Conservation (phyloP, 805 yeast species). For the Barnettozyma siamensis region DNA sequence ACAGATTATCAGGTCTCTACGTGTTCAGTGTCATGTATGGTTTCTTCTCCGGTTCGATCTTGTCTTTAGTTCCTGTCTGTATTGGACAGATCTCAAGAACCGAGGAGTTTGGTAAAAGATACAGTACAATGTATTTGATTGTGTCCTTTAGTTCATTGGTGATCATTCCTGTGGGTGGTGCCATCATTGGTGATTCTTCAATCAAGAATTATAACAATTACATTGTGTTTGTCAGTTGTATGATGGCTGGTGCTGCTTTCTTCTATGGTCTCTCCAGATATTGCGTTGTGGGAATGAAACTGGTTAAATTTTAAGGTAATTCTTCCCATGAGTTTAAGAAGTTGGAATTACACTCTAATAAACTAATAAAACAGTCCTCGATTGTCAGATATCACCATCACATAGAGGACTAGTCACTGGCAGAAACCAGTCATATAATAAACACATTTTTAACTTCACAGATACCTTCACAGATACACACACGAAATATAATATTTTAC, state of each 20-base stretch:
- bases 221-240: slow-evolving; percentile 37
- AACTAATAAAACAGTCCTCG: too few species aligned
- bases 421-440: too few species aligned
- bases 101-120: slow-evolving; percentile 49
- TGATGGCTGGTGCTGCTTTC: slow-evolving; percentile 33
- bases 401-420: too few species aligned
- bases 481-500: too few species aligned
- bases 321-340: too few species aligned
- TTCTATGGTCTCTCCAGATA: slow-evolving; percentile 37
- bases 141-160: slow-evolving; percentile 47
- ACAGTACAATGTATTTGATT: slow-evolving; percentile 52
- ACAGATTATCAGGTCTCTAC: slow-evolving; percentile 30
- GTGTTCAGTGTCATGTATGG: slow-evolving; percentile 49
- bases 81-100: slow-evolving; percentile 53
- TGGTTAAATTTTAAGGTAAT: slow-evolving; percentile 31
- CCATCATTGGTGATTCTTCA: slow-evolving; percentile 34
- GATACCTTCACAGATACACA: too few species aligned
- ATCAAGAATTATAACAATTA: slow-evolving; percentile 35
- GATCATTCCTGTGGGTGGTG: slow-evolving; percentile 46
- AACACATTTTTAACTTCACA: too few species aligned
- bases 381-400: too few species aligned
- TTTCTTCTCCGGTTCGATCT: slow-evolving; percentile 48
- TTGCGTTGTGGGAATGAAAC: slow-evolving; percentile 37
- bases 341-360: too few species aligned
- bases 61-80: slow-evolving; percentile 55